Evolutionary conservation across 768 basidiomycete species (phyloP).

Genomic region (Macrolepiota fuliginosa): DNA sequence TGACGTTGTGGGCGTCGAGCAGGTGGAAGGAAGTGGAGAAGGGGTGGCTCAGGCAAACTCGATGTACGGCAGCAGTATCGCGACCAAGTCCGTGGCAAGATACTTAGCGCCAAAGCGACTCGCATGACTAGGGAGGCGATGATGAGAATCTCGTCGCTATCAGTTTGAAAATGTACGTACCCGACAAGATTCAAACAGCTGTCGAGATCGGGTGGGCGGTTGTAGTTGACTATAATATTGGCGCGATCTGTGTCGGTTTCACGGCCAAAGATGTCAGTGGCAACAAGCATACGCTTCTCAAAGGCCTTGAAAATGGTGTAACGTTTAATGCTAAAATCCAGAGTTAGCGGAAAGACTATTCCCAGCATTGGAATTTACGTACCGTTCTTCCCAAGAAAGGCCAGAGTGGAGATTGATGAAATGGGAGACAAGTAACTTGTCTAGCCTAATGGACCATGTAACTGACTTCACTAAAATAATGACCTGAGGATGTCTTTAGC

Average conservation of each 20-base stretch:
- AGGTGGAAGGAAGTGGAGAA: neutral
- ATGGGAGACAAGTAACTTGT: slow-evolving; percentile 93
- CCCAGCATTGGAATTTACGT: slow-evolving; percentile 24
- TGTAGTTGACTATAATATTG: slow-evolving; percentile 99
- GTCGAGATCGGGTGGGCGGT: slow-evolving; percentile 95
- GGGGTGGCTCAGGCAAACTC: neutral
- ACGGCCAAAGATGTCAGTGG: slow-evolving; percentile 99
- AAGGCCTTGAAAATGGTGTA: slow-evolving; percentile 99
- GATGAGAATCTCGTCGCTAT: neutral
- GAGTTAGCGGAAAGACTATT: neutral
- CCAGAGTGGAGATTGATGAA: slow-evolving; percentile 94
- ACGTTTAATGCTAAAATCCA: slow-evolving; percentile 85
- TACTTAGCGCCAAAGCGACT: slow-evolving; percentile 99
- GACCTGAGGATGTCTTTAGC: slow-evolving; percentile 53
- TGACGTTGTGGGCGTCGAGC: neutral
- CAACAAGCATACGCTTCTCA: slow-evolving; percentile 98
- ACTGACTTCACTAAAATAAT: slow-evolving; percentile 99
- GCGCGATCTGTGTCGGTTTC: slow-evolving; percentile 99
- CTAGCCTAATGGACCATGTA: slow-evolving; percentile 92
- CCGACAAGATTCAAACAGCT: slow-evolving; percentile 98
- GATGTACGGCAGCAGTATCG: neutral
- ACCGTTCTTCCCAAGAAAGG: slow-evolving; percentile 99
- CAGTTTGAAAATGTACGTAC: slow-evolving; percentile 37
- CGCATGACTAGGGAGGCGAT: slow-evolving; percentile 68
- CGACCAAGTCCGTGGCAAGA: slow-evolving; percentile 59